Base-by-base conservation (phyloP, 202 grass and related monocot genomes). In the Tripidium arundinaceum region DNA sequence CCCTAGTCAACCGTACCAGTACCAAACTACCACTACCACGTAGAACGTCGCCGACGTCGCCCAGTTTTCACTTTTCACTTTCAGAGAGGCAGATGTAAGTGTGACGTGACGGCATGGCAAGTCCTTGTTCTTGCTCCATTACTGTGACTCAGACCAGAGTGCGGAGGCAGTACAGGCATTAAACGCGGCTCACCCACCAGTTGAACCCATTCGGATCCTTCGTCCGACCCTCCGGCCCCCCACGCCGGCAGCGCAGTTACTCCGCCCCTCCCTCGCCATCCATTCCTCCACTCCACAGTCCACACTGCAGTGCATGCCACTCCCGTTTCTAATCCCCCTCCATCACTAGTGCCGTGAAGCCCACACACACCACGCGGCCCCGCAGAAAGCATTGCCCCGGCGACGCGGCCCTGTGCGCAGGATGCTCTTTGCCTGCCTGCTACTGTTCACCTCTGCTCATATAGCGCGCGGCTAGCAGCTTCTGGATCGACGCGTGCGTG, bases 401-500 rank as follows among this genome's bases (percentile, higher is more conserved):
- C 77, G 57, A 52, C 65, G 55, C 55, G 15, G 72, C 54, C 43
- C 85, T 73, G 77, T 70, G 72, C 37, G 57, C 46, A 7, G 52
- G 87, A 75, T 89, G 83, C 75, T 83, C 83, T 86, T 86, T 83
- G 83, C 83, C 79, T 54, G 24, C 64, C 61, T 45, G 64, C 72
- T 12, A 22, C 37, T 70, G 73, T 31, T 46, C 65, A n/a, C 9
- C 39, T 73, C 80, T 76, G 79, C 39, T 72, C 65, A 65, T 82
- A 76, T 86, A 86, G 28, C 50, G 78, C 74, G 62, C 68, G 70
- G 52, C 58, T 27, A 9, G 15, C 82, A 36, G 37, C 52, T 5
- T 82, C 72, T 7, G 71, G 28, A 55, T 40, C 5, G 55, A 46
- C 22, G 47, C 19, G 12, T 33, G 64, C 19, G 18, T 18, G 22